Percentiles rank a stretch among this genome's conserved stretches.
phyloP scores from a whole-genome alignment of 2,329 filamentous ascomycete species.

The Didymella pinodella region DNA sequence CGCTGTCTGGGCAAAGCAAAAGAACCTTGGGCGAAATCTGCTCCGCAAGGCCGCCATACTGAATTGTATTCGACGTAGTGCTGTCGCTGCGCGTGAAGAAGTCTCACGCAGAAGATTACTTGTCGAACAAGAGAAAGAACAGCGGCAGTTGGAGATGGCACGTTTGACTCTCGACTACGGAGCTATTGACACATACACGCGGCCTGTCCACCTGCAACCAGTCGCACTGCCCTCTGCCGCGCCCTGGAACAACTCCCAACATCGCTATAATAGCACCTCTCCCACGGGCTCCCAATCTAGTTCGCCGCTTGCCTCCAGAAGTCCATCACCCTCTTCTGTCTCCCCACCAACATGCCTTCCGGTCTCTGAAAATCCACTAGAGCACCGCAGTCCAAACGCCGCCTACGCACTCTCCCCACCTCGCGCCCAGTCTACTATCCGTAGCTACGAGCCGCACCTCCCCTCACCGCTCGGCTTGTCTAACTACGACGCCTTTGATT shows the following conservation, averaged over 20 bases:
- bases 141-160: slow-evolving; percentile 44
- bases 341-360: slow-evolving; percentile 10
- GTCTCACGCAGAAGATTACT: slow-evolving; percentile 29
- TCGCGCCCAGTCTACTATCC: slow-evolving; percentile 27
- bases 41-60: slow-evolving; percentile 71
- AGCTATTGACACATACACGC: slow-evolving; percentile 43
- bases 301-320: slow-evolving; percentile 30
- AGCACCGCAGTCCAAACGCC: slow-evolving; percentile 43
- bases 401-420: slow-evolving; percentile 38
- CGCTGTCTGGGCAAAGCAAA: slow-evolving; percentile 58
- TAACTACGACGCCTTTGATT: slow-evolving; percentile 56
- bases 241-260: slow-evolving; percentile 24
- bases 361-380: slow-evolving; percentile 1
- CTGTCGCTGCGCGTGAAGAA: slow-evolving; percentile 29
- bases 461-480: slow-evolving; percentile 52
- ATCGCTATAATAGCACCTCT: slow-evolving; percentile 27
- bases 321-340: slow-evolving; percentile 30
- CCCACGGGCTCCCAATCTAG: slow-evolving; percentile 25
- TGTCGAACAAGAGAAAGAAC: slow-evolving; percentile 43
- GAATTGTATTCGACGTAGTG: slow-evolving; percentile 64
- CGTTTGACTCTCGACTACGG: slow-evolving; percentile 43
- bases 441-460: slow-evolving; percentile 45
- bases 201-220: slow-evolving; percentile 31
- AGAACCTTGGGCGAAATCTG: slow-evolving; percentile 59
- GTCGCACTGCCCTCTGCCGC: slow-evolving; percentile 26